Evolutionary conservation across 257 asterid species (phyloP).

Genomic region (Mentha longifolia): DNA sequence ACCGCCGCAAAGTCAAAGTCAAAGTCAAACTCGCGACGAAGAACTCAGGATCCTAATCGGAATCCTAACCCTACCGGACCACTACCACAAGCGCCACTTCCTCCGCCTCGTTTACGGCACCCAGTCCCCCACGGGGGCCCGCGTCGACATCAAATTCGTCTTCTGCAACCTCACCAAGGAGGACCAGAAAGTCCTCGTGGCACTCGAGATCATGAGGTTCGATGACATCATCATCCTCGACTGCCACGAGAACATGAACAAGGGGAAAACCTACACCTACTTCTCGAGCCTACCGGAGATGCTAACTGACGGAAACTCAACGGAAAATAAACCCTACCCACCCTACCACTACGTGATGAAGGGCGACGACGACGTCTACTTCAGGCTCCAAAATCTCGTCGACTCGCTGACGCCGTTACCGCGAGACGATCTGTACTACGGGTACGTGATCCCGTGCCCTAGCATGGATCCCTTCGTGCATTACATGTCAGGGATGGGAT

Average conservation of each 20-base stretch:
- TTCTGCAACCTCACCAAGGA: conserved; percentile 94
- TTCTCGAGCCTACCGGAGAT: conserved; percentile 78
- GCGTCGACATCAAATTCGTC: conserved; percentile 73
- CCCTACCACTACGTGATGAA: conserved; percentile 89
- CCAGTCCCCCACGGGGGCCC: conserved; percentile 57
- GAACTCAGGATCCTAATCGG: conserved; percentile 72
- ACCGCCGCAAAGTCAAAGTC: background rate
- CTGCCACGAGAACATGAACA: conserved; percentile 87
- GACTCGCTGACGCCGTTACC: conserved; percentile 65
- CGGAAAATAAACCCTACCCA: conserved; percentile 45
- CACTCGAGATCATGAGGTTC: conserved; percentile 84
- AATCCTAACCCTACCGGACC: conserved; percentile 85
- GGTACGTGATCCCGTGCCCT: conserved; percentile 84
- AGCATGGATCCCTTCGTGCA: conserved; percentile 86
- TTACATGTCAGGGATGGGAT: conserved; percentile 99
- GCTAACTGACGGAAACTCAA: conserved; percentile 10
- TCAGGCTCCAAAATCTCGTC: conserved; percentile 63
- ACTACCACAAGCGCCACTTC: conserved; percentile 85
- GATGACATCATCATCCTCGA: conserved; percentile 81
- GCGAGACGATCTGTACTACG: conserved; percentile 75
- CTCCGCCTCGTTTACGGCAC: conserved; percentile 87
- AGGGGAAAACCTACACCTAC: conserved; percentile 64
- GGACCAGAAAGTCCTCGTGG: conserved; percentile 75
- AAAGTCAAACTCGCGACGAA: background rate
- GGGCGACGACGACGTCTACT: conserved; percentile 82